Evolutionary conservation across 177 flowering plant genomes (phyloP), one percentile per base, ranked within the genome.

Genomic region (Tripterygium wilfordii): DNA sequence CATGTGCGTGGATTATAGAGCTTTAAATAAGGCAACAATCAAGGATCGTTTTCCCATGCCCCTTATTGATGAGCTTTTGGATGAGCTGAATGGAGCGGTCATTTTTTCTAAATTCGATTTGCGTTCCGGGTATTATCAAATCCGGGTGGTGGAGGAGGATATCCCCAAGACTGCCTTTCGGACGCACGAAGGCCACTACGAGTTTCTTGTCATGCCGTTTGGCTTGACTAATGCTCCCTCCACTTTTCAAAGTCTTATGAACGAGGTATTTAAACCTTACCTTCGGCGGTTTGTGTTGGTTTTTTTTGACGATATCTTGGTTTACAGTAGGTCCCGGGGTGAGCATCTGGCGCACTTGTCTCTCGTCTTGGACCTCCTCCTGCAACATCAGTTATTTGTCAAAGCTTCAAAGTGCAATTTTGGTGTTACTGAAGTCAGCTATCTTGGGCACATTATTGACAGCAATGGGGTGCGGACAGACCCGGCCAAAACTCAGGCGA

Each of bases 141-240:
- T 54, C 6, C 21, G 58, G 13, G 14, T 54, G 17, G 10, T 32
- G 0, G 12, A 3, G 0, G 30, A 36, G 19, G 50, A 35, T 33
- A 44, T 42, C 8, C 28, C 7, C 1, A 54, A 36, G n/a, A 35
- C 40, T 1, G 17, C 58, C 1, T 54, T 54, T 17, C 2, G 33
- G 14, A 44, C 58, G 4, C 57, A 53, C 26, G 26, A 44, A 3
- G 42, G 39, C 0, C 57, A 31, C 18, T 53, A 43, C 23, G 41
- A 53, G 19, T 53, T 53, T 22, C 0, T 25, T 3, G 57, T 53
- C 10, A 53, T 53, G 42, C 57, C 46, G 1, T 53, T 53, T 42
- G 57, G 57, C 0, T 16, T 53, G 1, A 43, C 49, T 0, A 53
- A 53, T 33, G 49, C 49, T 1, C 49, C 42, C 2, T 8, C 49